Evolutionary conservation across 805 yeast species (phyloP), one percentile per base, ranked within the genome.

Genomic region (Cyberlindnera xylosilytica): DNA sequence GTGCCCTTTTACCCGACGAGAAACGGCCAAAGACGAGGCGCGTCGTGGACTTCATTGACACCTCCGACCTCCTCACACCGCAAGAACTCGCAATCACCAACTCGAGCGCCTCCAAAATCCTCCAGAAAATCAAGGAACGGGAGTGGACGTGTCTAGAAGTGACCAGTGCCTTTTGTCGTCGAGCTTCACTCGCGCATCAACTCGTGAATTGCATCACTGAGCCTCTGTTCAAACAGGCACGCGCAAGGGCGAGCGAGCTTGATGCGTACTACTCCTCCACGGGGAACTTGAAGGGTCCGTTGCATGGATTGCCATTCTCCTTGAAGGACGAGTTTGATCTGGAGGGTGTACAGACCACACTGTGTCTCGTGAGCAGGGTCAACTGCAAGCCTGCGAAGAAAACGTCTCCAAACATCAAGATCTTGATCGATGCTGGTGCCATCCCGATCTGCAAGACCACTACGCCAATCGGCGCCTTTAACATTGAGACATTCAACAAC

Each of bases 241-340:
- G 81, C 39, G 61, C 65, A 45, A 64, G 70, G 36, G 88, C 88
- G 6, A 57, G 68, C 47, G 66, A 58, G 40, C 65, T 79, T 47
- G 89, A 82, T 54, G 73, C 64, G 6, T 68, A 72, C 50, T 74
- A 47, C 44, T 56, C 57, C 40, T 18, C 36, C 49, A 62, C 72
- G 29, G 83, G 81, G 8, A 65, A 73, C 49, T 57, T 73, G 2
- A 57, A 72, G 32, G 88, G 88, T 24, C 82, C 83, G 2, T 66
- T 82, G 36, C 88, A 82, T 51, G 88, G 88, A 0, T 54, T 82
- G 16, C 88, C 88, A 3, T 62, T 81, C 30, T 77, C 85, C 0
- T 62, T 81, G 41, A 82, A 82, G 46, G 82, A 60, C 31, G 57
- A 60, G 23, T 40, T 58, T 34, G 58, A 59, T 38, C 50, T 78